A percentile compares a stretch with the other conserved stretches of the same genome.
Conservation (phyloP, 345 rosid genomes). For the Linum tenue region DNA sequence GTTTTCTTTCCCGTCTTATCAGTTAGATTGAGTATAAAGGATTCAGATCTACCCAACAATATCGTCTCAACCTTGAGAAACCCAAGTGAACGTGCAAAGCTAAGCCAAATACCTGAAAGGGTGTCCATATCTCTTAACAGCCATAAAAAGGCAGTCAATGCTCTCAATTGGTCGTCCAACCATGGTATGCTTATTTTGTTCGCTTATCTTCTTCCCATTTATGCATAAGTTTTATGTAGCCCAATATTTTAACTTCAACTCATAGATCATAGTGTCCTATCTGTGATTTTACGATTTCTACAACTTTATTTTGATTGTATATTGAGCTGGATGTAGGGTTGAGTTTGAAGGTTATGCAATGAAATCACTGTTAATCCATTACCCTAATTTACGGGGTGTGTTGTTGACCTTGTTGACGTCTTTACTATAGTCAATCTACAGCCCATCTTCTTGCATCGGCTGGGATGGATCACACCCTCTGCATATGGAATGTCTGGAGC, state of each 20-base stretch:
- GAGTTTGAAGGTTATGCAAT: background rate
- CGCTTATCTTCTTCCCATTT: background rate
- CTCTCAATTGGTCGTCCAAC: slow-evolving; percentile 62
- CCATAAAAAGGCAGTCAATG: slow-evolving; percentile 63
- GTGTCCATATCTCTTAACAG: slow-evolving; percentile 38
- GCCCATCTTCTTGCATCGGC: slow-evolving; percentile 93
- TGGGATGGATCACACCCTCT: slow-evolving; percentile 59
- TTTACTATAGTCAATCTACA: slow-evolving; percentile 47
- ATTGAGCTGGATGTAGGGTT: background rate
- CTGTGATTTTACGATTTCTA: background rate
- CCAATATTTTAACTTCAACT: background rate
- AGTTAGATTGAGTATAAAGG: slow-evolving; percentile 55
- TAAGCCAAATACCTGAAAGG: slow-evolving; percentile 35
- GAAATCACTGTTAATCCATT: slow-evolving; percentile 1
- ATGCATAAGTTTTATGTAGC: background rate
- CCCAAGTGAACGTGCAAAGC: slow-evolving; percentile 19
- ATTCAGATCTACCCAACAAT: slow-evolving; percentile 34
- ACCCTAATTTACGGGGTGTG: background rate
- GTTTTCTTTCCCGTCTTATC: slow-evolving; percentile 12
- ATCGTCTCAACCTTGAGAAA: slow-evolving; percentile 33
- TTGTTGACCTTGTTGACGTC: slow-evolving; percentile 32
- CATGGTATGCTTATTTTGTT: slow-evolving; percentile 41
- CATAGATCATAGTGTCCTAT: background rate
- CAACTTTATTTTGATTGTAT: background rate
- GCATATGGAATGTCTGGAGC: slow-evolving; percentile 84